Conservation (phyloP, 1,284 basidiomycete genomes). For the Termitomyces sp. region DNA sequence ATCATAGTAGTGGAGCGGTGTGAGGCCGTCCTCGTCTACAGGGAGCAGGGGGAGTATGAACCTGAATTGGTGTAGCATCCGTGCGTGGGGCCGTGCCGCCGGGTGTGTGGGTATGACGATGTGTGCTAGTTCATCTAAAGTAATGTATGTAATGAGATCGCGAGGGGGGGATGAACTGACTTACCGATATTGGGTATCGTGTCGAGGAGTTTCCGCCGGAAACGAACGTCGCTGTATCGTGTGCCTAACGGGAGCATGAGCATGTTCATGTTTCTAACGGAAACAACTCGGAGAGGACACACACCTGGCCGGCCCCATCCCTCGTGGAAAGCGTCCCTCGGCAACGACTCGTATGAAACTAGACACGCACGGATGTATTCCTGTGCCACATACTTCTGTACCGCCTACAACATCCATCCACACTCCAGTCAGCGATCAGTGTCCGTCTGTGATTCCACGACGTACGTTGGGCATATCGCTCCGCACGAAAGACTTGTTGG, state of each 20-base stretch:
- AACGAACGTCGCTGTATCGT: constrained; percentile 52
- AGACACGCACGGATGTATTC: constrained; percentile 78
- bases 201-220: constrained; percentile 59
- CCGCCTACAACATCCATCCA: constrained; percentile 42
- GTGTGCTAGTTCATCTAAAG: constrained; percentile 57
- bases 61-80: constrained; percentile 70
- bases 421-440: too few relatives aligned
- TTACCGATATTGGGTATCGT: constrained; percentile 64
- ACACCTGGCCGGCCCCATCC: constrained; percentile 79
- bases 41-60: constrained; percentile 65
- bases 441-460: background rate
- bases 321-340: constrained; percentile 64
- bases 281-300: constrained; percentile 18
- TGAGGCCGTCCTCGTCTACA: constrained; percentile 54
- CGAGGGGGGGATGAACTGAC: constrained; percentile 14
- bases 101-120: constrained; percentile 62
- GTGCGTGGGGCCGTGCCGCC: constrained; percentile 53
- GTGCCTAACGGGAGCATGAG: constrained; percentile 37
- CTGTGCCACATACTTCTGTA: constrained; percentile 69
- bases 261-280: too few relatives aligned
- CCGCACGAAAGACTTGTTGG: constrained; percentile 54
- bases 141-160: background rate
- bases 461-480: constrained; percentile 70
- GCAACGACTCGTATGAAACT: constrained; percentile 71
- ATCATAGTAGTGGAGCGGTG: constrained; percentile 69